Evolutionary conservation across 83 land plant genomes (phyloP).

Genomic region (Diphasiastrum complanatum): DNA sequence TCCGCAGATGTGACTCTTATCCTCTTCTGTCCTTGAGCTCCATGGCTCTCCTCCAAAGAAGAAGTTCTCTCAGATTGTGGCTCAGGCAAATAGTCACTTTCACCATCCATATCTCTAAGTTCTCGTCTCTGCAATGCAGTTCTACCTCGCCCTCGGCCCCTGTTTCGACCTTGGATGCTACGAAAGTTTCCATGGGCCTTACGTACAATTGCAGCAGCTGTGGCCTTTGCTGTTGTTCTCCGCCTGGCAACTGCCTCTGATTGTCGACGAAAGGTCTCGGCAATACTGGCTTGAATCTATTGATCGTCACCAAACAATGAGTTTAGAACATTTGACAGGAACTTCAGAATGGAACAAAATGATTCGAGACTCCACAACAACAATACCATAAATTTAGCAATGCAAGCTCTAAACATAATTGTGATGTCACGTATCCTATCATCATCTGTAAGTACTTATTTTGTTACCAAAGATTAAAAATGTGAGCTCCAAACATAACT

Average conservation of each 20-base stretch:
- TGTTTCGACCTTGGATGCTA: conserved; percentile 27
- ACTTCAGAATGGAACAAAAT: background rate
- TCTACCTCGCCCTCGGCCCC: conserved; percentile 35
- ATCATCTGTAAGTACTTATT: too few species aligned
- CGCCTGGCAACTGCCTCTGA: conserved; percentile 67
- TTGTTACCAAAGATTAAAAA: too few species aligned
- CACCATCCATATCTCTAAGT: conserved; percentile 13
- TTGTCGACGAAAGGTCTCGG: conserved; percentile 65
- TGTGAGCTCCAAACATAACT: too few species aligned
- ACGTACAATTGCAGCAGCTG: conserved; percentile 39
- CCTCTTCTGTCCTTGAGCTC: too few species aligned
- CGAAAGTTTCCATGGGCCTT: conserved; percentile 44
- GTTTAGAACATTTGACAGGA: background rate
- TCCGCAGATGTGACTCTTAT: too few species aligned
- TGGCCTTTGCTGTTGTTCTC: conserved; percentile 40
- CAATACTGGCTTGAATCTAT: conserved; percentile 82
- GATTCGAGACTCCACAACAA: background rate
- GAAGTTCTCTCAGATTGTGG: background rate
- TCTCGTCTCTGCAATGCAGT: conserved; percentile 26
- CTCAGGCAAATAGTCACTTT: background rate
- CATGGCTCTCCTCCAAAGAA: background rate
- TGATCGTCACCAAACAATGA: background rate
- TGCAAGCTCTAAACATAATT: too few species aligned
- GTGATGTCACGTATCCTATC: too few species aligned
- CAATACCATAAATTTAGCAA: too few species aligned